A percentile compares a stretch with the other conserved stretches of the same genome.
Evolutionary conservation across 2,329 filamentous ascomycete species (phyloP).

Genomic region (Arthroderma uncinatum): DNA sequence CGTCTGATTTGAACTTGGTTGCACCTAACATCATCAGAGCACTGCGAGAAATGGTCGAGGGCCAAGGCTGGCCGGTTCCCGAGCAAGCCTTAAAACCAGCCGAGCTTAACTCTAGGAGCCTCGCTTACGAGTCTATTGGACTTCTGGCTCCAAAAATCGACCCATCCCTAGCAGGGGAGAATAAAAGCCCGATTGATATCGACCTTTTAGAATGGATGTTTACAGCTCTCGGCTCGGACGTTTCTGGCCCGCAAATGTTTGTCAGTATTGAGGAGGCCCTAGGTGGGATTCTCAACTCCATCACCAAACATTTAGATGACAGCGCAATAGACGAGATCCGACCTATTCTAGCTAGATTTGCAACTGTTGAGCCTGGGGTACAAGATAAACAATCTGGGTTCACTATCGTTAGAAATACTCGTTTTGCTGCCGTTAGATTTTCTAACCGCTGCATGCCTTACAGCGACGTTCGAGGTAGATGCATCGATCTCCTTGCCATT

Average conservation of each 20-base stretch:
- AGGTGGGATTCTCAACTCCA: slow-evolving; percentile 59
- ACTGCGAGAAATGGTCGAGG: slow-evolving; percentile 61
- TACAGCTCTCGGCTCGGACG: slow-evolving; percentile 67
- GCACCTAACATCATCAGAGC: slow-evolving; percentile 57
- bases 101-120: slow-evolving; percentile 57
- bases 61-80: slow-evolving; percentile 71
- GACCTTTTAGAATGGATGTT: slow-evolving; percentile 66
- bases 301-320: slow-evolving; percentile 37
- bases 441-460: slow-evolving; percentile 80
- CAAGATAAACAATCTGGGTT: slow-evolving; percentile 29
- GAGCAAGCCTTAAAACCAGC: slow-evolving; percentile 48
- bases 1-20: slow-evolving; percentile 51
- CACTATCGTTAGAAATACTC: slow-evolving; percentile 56
- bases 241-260: slow-evolving; percentile 58
- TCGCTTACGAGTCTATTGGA: slow-evolving; percentile 85
- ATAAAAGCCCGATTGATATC: slow-evolving; percentile 37
- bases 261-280: slow-evolving; percentile 84
- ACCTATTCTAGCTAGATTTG: slow-evolving; percentile 56
- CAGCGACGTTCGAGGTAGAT: slow-evolving; percentile 64
- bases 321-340: slow-evolving; percentile 35
- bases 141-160: slow-evolving; percentile 51
- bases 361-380: slow-evolving; percentile 41
- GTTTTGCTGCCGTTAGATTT: slow-evolving; percentile 76
- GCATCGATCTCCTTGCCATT: slow-evolving; percentile 78
- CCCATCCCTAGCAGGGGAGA: slow-evolving; percentile 20